Evolutionary conservation across 164 flowering plant genomes (phyloP).

Genomic region (Berberis vulgaris): DNA sequence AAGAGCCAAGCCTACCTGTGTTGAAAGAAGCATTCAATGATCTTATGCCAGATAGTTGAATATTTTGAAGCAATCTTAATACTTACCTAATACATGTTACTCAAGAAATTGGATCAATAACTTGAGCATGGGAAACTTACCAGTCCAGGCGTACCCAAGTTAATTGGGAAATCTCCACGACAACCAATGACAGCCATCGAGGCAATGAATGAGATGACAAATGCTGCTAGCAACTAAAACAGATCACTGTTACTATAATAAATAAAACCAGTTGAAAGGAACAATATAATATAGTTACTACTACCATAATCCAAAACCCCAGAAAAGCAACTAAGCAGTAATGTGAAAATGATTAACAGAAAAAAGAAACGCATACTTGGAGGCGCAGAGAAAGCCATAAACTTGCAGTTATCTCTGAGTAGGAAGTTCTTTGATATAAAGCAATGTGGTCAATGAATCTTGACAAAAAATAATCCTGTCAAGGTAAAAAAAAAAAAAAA

Average conservation of each 20-base stretch:
- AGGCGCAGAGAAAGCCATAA: constrained; percentile 97
- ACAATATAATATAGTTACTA: background rate
- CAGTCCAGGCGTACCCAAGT: constrained; percentile 83
- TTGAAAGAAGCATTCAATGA: constrained; percentile 6
- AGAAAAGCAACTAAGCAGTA: background rate
- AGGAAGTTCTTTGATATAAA: constrained; percentile 69
- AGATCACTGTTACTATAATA: constrained; percentile 11
- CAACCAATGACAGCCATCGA: constrained; percentile 83
- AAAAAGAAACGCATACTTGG: constrained; percentile 40
- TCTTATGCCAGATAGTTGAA: background rate
- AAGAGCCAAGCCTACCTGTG: constrained; percentile 92
- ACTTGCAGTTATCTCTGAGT: constrained; percentile 69
- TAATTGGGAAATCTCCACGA: constrained; percentile 44
- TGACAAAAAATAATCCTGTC: constrained; percentile 56
- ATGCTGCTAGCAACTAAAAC: constrained; percentile 76
- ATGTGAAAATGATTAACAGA: background rate
- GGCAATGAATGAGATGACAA: constrained; percentile 68
- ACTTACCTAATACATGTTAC: background rate
- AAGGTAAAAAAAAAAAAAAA: background rate
- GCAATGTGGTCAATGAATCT: constrained; percentile 49
- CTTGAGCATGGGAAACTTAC: constrained; percentile 28
- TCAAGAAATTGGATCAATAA: background rate
- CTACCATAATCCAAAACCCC: background rate
- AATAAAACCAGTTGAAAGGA: too few species aligned
- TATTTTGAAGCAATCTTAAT: background rate